These are phyloP conservation scores for Pholiota conissans DNA, from an alignment of 768 basidiomycete species.

Conservation along the genomic window DNA sequence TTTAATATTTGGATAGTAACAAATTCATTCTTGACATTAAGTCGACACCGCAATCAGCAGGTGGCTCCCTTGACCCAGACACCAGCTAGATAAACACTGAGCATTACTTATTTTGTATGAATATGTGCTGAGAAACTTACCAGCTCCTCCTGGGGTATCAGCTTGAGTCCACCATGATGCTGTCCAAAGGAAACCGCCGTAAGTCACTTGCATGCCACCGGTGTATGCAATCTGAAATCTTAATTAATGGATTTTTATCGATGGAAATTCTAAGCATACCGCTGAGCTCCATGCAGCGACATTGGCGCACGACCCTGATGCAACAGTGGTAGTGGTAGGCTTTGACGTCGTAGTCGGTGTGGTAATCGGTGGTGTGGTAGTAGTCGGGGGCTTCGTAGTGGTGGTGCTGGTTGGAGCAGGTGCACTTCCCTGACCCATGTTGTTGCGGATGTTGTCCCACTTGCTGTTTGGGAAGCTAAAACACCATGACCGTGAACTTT, in stretches of 20 bases:
- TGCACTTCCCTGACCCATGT: constrained; percentile 46
- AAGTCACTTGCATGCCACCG: constrained; percentile 46
- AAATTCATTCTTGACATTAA: no score
- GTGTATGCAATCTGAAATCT: constrained; percentile 38
- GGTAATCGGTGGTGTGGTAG: constrained; percentile 23
- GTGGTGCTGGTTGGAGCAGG: constrained; percentile 15
- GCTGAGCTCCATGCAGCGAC: constrained; percentile 49
- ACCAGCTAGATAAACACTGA: constrained; percentile 35
- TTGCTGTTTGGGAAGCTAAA: constrained; percentile 64
- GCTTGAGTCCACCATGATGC: constrained; percentile 65
- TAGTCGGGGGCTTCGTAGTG: constrained; percentile 9
- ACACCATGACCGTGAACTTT: neutral
- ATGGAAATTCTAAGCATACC: constrained; percentile 23
- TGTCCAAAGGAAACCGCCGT: constrained; percentile 58
- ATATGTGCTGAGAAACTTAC: constrained; percentile 26
- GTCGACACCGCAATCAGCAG: constrained; percentile 28
- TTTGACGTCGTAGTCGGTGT: constrained; percentile 23
- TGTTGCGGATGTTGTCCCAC: constrained; percentile 68
- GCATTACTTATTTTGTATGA: neutral
- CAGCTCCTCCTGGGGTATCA: constrained; percentile 53
- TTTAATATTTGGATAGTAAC: no score
- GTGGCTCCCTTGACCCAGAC: constrained; percentile 54
- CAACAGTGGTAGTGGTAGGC: constrained; percentile 24
- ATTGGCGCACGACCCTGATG: constrained; percentile 37
- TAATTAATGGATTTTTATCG: neutral